Conservation (phyloP, 345 rosid species). For the Brassica cretica region DNA sequence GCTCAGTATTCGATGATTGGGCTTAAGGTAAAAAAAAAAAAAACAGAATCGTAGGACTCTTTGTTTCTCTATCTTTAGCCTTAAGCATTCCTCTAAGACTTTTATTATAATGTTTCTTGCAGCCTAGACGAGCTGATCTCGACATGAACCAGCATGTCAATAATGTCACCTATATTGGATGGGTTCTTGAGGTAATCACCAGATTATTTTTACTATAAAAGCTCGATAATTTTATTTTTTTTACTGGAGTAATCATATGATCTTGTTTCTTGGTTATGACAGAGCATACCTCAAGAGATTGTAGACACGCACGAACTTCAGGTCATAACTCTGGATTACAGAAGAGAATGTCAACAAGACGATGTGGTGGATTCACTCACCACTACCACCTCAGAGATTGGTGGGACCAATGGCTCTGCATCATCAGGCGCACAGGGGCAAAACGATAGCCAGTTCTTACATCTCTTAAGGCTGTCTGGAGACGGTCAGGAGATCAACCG, state of each 20-base stretch:
- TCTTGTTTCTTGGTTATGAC: constrained; percentile 33
- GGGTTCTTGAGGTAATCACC: constrained; percentile 85
- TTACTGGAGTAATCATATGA: constrained; percentile 10
- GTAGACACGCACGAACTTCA: constrained; percentile 84
- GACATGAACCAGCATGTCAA: constrained; percentile 99
- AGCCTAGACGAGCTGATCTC: constrained; percentile 94
- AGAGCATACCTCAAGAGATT: constrained; percentile 95
- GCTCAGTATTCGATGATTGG: constrained; percentile 65
- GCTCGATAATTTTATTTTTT: not conserved
- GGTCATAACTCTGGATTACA: constrained; percentile 82
- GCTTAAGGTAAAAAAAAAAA: constrained; percentile 45
- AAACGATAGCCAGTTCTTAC: constrained; percentile 56
- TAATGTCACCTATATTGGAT: constrained; percentile 86
- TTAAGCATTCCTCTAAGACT: not conserved
- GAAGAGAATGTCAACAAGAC: constrained; percentile 87
- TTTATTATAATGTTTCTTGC: constrained; percentile 14
- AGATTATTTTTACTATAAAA: not conserved
- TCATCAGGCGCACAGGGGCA: constrained; percentile 32
- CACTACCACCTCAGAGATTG: constrained; percentile 57
- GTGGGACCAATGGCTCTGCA: constrained; percentile 65
- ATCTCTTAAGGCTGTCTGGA: constrained; percentile 74
- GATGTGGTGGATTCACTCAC: constrained; percentile 88
- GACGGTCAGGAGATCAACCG: constrained; percentile 86
- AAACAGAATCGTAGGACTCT: not conserved
- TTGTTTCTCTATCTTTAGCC: constrained; percentile 3